Evolutionary conservation across 352 stramenopile species (phyloP), one percentile per base, ranked within the genome.

Genomic region (Globisporangium acanthophoron): DNA sequence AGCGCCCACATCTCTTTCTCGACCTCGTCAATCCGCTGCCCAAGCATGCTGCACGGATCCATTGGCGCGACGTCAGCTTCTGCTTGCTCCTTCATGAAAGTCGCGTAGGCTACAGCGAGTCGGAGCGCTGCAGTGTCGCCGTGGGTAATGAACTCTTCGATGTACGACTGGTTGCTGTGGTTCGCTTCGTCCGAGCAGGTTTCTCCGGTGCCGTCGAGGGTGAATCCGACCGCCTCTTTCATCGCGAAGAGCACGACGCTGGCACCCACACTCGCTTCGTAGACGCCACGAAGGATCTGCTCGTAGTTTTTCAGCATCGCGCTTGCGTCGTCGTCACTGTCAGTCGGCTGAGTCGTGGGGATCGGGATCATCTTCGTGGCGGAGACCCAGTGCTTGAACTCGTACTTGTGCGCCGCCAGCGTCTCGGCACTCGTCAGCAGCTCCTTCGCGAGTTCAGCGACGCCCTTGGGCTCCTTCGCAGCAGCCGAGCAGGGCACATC

Each of bases 351-450:
- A 15, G 54, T 49, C 5, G n/a, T n/a, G 46, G 61, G 78, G 46
- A 77, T 70, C 49, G 21, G 44, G 31, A 72, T 55, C 41, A 87
- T 76, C 43, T 60, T 75, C 1, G 80, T 73, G 0, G 69, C 66
- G 0, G 62, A 58, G 11, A 89, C 70, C 82, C 82, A 92, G 6
- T 67, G 47, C 56, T 89, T 88, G 52, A 92, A 92, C 5, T 61
- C 67, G 24, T 71, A 70, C 41, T 90, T 90, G 16, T 83, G 65
- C 21, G 59, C 43, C 7, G 80, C 65, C 13, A 81, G 53, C 11
- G 53, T 53, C 35, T 80, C 68, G 11, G 79, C 24, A 2, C 53
- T 70, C 15, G 20, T 33, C 21, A 78, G 46, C 24, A 90, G 52
- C 39, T 83, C 74, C 5, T 51, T 58, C 4, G 70, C 50, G 24